Base-by-base conservation (phyloP, 331 rosid species). In the Ulmus americana region DNA sequence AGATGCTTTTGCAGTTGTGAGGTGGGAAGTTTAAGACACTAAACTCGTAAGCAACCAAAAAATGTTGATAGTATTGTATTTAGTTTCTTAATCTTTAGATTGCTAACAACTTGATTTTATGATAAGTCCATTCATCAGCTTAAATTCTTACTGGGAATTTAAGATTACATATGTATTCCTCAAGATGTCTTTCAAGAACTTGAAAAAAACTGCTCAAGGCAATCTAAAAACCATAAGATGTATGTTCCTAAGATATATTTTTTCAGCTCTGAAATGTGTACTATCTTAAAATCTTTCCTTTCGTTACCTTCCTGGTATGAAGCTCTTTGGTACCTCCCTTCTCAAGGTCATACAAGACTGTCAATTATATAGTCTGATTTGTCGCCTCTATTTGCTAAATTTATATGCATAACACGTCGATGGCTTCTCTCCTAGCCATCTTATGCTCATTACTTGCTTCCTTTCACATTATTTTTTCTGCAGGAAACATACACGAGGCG, bases 401-500 rank as follows among this genome's bases (percentile, higher is more conserved):
- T 39, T 7, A 39, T 59, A 50, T 43, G 15, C 45, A 10, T 22
- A 14, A n/a, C 14, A 28, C 22, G 40, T 20, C 10, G 13, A 28
- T n/a, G 39, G 10, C 47, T 40, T 16, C 49, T 55, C 63, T 47
- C 46, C 10, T 18, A 59, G 14, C 65, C 70, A 42, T 72, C 70
- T 67, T 35, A 63, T 78, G 45, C 18, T 35, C 13, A 54, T 48
- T 70, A n/a, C 61, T 66, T 81, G 66, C 55, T 79, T 68, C 70
- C 35, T 51, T 60, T 59, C 9, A 1, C 50, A 6, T 42, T 52
- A 15, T 52, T 73, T 3, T 44, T 61, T 68, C 49, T 62, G 42
- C 87, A 91, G 97, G 98, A 92, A 85, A 87, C 85, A 64, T 89
- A 94, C 57, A 73, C 22, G 71, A 87, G 97, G 77, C 97, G 97